These are phyloP conservation scores for Quercus tomentella DNA, from an alignment of 331 rosid genomes.

Conservation along the genomic window DNA sequence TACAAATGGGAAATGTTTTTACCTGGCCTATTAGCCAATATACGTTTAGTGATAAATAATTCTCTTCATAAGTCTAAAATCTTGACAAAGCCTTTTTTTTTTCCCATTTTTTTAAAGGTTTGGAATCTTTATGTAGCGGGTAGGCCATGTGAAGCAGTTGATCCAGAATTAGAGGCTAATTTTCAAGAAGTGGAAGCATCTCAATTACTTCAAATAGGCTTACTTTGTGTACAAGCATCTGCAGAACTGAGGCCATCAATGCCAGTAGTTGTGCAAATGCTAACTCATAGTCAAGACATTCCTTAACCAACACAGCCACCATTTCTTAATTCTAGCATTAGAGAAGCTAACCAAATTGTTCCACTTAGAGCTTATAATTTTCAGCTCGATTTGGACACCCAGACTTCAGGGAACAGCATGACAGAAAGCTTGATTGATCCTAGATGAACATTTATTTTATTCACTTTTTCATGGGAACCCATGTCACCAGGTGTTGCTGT, in stretches of 20 bases:
- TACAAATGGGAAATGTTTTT: conserved; percentile 45
- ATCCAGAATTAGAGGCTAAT: conserved; percentile 37
- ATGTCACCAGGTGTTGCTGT: background rate
- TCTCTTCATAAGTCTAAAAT: background rate
- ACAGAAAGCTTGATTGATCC: no score
- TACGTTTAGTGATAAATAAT: background rate
- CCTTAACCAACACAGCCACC: conserved; percentile 73
- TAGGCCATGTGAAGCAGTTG: conserved; percentile 41
- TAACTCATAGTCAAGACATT: conserved; percentile 34
- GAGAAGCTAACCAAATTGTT: conserved; percentile 14
- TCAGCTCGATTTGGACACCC: no score
- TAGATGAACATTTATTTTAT: no score
- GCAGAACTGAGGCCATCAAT: conserved; percentile 67
- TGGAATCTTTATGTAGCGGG: conserved; percentile 57
- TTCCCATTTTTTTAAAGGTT: conserved; percentile 37
- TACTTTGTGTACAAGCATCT: conserved; percentile 71
- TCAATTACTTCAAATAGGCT: conserved; percentile 56
- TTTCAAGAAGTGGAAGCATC: conserved; percentile 41
- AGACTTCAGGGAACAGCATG: no score
- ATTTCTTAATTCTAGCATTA: conserved; percentile 34
- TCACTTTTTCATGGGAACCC: background rate
- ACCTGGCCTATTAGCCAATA: background rate
- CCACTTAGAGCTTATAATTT: no score
- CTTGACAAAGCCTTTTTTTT: background rate
- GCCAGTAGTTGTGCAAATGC: conserved; percentile 59